Evolutionary conservation across 2,329 filamentous ascomycete species (phyloP).

Genomic region (Teratosphaeria epicoccoides): DNA sequence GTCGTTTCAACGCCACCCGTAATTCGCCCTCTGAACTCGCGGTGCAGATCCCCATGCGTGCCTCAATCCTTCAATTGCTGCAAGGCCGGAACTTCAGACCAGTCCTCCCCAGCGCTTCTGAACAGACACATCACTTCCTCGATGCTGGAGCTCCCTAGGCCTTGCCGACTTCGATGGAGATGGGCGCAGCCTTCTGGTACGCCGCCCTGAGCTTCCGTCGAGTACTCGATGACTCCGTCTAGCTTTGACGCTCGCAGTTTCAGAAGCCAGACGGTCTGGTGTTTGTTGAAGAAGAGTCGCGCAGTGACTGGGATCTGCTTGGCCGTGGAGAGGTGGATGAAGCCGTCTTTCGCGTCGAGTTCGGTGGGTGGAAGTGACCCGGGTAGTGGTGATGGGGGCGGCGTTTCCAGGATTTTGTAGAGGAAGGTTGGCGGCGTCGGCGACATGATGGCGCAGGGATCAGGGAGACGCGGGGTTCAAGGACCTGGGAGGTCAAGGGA

Average conservation of each 20-base stretch:
- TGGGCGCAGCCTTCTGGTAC: neutral
- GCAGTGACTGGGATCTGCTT: conserved; percentile 20
- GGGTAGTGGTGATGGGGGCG: conserved; percentile 15
- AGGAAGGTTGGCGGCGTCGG: conserved; percentile 7
- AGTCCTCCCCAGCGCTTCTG: neutral
- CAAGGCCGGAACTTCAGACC: neutral
- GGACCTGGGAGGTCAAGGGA: neutral
- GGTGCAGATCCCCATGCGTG: too few species aligned
- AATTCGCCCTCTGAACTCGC: too few species aligned
- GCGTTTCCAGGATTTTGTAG: conserved; percentile 22
- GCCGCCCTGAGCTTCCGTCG: neutral
- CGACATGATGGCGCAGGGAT: neutral
- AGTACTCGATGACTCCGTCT: neutral
- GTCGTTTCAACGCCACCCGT: too few species aligned
- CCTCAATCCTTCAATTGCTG: neutral
- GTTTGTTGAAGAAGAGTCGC: conserved; percentile 17
- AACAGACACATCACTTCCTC: neutral
- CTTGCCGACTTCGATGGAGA: neutral
- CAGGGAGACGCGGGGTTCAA: neutral
- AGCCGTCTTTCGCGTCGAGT: conserved; percentile 19
- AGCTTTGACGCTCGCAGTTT: conserved; percentile 4
- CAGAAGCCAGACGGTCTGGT: conserved; percentile 15
- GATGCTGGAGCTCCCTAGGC: neutral
- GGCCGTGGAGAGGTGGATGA: conserved; percentile 20
- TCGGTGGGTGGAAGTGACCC: conserved; percentile 13